Base-by-base conservation (phyloP, 257 asterid species). In the Petunia axillaris region DNA sequence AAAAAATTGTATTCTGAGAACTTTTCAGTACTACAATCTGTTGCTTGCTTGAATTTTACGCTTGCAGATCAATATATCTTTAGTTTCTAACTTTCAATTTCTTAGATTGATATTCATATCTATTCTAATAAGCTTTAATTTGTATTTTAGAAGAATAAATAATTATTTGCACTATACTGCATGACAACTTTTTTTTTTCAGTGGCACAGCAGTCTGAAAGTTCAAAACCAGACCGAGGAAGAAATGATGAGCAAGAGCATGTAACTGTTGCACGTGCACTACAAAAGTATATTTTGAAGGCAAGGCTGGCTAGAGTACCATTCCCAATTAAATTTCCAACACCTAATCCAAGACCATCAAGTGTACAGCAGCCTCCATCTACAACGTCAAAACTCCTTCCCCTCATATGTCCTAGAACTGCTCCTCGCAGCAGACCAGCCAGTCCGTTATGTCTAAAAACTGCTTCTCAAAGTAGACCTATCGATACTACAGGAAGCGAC, bases 371-470 rank as follows among this genome's bases (percentile, higher is more conserved):
- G 79, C 73, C 92, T 82, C 85, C 88, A 48, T 80, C 90, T 68
- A 67, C 98, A 66, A 83, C 98, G 70, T 96, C 98, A n/a, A 96
- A 91, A 83, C 92, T 96, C 79, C 98, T 94, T 83, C 98, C 98
- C 76, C 88, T 96, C 59, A 94, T 96, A 87, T 89, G 91, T 89
- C 91, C 96, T 3, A 90, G 84, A 88, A 80, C 93, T 25, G 88
- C 87, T 80, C 80, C 84, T 60, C 96, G 90, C 81, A 85, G 75
- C 84, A 88, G 88, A 86, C 88, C 93, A 38, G 63, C 82, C 81
- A 77, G 84, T 82, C 80, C 88, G 7, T 13, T 88, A 13, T 83
- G 84, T 88, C 89, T 83, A 59, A 90, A 87, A 76, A 77, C 63
- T 62, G 63, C 85, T 66, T 74, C 89, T 83, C 95, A 82, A 85